Percentiles rank a stretch among this genome's conserved stretches.
Evolutionary conservation across 2,329 filamentous ascomycete genomes (phyloP).

Genomic region (Aspergillus jensenii): DNA sequence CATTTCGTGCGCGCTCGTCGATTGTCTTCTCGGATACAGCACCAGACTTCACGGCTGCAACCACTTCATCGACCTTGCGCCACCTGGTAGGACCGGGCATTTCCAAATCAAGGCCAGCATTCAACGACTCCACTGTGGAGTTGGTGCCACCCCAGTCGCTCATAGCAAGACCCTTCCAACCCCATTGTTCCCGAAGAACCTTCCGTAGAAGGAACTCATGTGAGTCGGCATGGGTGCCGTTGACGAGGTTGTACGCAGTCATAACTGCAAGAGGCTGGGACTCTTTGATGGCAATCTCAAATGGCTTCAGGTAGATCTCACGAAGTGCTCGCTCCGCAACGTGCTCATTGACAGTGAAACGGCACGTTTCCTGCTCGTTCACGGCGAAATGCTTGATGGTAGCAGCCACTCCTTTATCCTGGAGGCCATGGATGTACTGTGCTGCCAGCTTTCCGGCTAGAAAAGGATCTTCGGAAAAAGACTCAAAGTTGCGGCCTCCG

Average conservation of each 20-base stretch:
- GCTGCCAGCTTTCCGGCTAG: slow-evolving; percentile 7
- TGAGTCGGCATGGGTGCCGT: slow-evolving; percentile 7
- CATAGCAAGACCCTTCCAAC: slow-evolving; percentile 9
- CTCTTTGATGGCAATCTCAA: slow-evolving; percentile 10
- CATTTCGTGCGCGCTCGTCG: not conserved
- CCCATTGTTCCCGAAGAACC: slow-evolving; percentile 6
- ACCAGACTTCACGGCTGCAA: slow-evolving; percentile 2
- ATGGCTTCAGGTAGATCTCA: slow-evolving; percentile 8
- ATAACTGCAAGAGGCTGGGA: slow-evolving; percentile 6
- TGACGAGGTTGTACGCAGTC: slow-evolving; percentile 10
- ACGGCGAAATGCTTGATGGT: slow-evolving; percentile 9
- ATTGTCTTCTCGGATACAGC: slow-evolving; percentile 1
- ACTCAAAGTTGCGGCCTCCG: slow-evolving; percentile 10
- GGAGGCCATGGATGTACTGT: slow-evolving; percentile 6
- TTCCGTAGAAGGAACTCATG: not conserved
- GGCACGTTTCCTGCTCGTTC: slow-evolving; percentile 10
- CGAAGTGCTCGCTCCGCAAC: slow-evolving; percentile 5
- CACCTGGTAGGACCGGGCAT: slow-evolving; percentile 10
- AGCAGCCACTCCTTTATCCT: slow-evolving; percentile 6
- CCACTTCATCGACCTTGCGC: slow-evolving; percentile 1
- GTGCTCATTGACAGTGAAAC: slow-evolving; percentile 3
- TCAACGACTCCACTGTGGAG: not conserved
- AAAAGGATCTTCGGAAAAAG: slow-evolving; percentile 9
- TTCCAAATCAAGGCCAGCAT: slow-evolving; percentile 9
- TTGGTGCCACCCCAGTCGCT: slow-evolving; percentile 11